A percentile compares a stretch with the other conserved stretches of the same genome.
These are phyloP conservation scores for Fusarium poae DNA, from an alignment of 2,329 filamentous ascomycete species.

Conservation along the genomic window DNA sequence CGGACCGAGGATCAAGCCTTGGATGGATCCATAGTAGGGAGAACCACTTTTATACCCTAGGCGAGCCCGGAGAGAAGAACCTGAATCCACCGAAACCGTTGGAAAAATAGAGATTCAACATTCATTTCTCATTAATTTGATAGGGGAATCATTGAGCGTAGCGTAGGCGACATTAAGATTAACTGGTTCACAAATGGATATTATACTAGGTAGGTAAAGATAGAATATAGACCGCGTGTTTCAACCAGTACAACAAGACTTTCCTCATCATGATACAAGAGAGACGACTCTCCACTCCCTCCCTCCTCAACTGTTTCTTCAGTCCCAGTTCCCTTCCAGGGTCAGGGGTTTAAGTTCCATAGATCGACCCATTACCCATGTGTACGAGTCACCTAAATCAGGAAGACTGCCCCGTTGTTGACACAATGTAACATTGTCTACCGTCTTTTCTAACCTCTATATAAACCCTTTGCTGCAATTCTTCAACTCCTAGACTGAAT, in stretches of 20 bases:
- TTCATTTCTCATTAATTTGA: neutral
- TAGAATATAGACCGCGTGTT: neutral
- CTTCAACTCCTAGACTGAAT: neutral
- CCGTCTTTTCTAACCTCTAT: slow-evolving; percentile 3
- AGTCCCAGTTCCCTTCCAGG: neutral
- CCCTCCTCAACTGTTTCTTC: neutral
- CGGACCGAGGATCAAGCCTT: neutral
- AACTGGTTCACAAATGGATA: neutral
- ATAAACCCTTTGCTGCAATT: slow-evolving; percentile 11
- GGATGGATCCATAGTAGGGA: neutral
- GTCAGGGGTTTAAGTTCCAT: slow-evolving; percentile 1
- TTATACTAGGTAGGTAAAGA: neutral
- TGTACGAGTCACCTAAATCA: slow-evolving; percentile 10
- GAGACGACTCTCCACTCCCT: neutral
- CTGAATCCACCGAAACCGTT: slow-evolving; percentile 1
- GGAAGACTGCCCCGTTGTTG: slow-evolving; percentile 19
- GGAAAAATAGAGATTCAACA: neutral
- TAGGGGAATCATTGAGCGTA: neutral
- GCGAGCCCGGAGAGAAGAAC: neutral
- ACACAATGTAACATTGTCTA: slow-evolving; percentile 2
- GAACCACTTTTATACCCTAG: neutral
- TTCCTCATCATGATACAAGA: neutral
- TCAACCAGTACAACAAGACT: neutral
- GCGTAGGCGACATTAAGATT: neutral
- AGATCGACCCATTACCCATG: slow-evolving; percentile 3